These are phyloP conservation scores for Teratosphaeria zuluensis DNA, from an alignment of 2,329 filamentous ascomycete species.

Conservation along the genomic window DNA sequence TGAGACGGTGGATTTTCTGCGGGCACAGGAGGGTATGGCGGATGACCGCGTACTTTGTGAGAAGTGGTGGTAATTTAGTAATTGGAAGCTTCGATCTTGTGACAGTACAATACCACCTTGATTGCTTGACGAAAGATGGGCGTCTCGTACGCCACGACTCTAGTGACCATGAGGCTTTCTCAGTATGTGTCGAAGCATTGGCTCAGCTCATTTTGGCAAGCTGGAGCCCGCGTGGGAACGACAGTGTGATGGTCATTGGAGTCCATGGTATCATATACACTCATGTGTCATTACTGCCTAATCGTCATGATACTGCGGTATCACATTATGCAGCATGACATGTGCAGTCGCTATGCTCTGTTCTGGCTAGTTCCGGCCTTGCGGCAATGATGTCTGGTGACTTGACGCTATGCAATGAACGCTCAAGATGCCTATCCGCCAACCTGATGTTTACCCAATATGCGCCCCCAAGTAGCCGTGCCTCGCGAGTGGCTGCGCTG, in stretches of 20 bases:
- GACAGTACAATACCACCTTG: not conserved
- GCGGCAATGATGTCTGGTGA: not conserved
- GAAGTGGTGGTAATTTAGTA: slow-evolving; percentile 39
- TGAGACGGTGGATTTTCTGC: slow-evolving; percentile 32
- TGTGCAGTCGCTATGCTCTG: not conserved
- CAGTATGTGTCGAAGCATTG: too few species aligned
- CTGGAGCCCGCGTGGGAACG: not conserved
- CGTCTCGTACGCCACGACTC: too few species aligned
- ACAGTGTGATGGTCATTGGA: not conserved
- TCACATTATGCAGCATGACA: not conserved
- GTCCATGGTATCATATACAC: not conserved
- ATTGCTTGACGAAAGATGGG: not conserved
- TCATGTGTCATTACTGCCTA: not conserved
- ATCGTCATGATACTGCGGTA: not conserved
- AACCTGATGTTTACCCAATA: not conserved
- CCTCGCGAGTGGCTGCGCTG: not conserved
- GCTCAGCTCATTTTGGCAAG: not conserved
- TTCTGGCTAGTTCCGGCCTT: not conserved
- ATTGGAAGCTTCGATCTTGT: not conserved
- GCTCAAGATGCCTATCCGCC: not conserved
- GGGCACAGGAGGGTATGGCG: slow-evolving; percentile 28
- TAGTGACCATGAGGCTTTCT: too few species aligned
- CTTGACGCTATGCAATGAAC: not conserved
- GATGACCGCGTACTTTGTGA: slow-evolving; percentile 36
- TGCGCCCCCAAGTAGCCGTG: not conserved